Evolutionary conservation across 1,284 basidiomycete species (phyloP).

Genomic region (Malassezia equina): DNA sequence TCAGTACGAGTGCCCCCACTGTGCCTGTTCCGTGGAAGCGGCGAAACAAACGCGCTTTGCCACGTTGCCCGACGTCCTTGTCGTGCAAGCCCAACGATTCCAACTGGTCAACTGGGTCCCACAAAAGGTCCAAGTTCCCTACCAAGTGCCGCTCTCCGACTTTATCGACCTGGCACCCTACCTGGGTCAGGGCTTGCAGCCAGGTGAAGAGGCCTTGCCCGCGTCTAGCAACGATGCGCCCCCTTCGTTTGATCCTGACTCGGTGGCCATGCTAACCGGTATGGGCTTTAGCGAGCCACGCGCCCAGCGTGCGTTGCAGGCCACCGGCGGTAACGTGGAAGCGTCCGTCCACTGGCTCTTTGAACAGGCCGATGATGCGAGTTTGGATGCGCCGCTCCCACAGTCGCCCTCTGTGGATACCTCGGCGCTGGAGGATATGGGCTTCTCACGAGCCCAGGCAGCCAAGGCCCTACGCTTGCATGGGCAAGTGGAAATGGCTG

Average conservation of each 20-base stretch:
- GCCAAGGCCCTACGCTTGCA: conserved; percentile 78
- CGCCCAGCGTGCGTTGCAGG: conserved; percentile 59
- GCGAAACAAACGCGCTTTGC: conserved; percentile 63
- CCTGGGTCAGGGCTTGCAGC: conserved; percentile 64
- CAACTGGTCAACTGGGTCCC: conserved; percentile 96
- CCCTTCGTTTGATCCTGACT: conserved; percentile 26
- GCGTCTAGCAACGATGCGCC: conserved; percentile 54
- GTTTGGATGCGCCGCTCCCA: conserved; percentile 74
- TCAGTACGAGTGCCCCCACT: conserved; percentile 61
- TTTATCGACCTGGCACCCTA: conserved; percentile 60
- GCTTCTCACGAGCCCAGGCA: conserved; percentile 74
- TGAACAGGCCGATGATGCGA: conserved; percentile 81
- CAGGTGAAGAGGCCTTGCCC: conserved; percentile 64
- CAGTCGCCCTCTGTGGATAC: conserved; percentile 39
- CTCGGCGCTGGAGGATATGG: conserved; percentile 74
- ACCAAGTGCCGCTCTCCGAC: conserved; percentile 58
- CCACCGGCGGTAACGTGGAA: conserved; percentile 68
- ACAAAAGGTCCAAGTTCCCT: conserved; percentile 80
- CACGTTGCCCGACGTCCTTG: conserved; percentile 77
- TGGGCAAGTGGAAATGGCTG: conserved; percentile 70
- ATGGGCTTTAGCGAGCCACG: conserved; percentile 43
- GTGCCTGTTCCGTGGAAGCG: conserved; percentile 59
- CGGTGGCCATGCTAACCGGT: conserved; percentile 34
- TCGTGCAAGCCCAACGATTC: conserved; percentile 87
- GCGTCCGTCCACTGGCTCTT: conserved; percentile 93